Percentiles rank a stretch among this genome's conserved stretches.
Conservation (phyloP, 1,139 yeast genomes). For the Yarrowia galli region DNA sequence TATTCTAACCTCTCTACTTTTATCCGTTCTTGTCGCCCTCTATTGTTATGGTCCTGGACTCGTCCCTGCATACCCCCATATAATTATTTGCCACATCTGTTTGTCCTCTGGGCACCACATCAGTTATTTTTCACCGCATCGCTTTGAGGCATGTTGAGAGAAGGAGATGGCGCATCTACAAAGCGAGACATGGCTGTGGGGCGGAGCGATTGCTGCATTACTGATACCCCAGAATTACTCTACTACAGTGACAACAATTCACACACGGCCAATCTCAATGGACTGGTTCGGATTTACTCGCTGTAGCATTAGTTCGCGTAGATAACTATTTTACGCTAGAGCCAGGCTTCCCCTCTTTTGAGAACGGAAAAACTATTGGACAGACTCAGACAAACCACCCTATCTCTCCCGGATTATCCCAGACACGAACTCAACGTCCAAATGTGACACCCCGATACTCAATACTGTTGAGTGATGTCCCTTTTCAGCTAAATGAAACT, state of each 20-base stretch:
- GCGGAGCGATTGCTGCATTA: not conserved
- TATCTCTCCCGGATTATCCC: not conserved
- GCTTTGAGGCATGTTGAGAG: slow-evolving; percentile 7
- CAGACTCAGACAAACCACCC: not conserved
- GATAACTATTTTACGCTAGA: not conserved
- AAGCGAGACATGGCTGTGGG: not conserved
- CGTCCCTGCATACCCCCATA: slow-evolving; percentile 20
- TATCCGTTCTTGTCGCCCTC: not conserved
- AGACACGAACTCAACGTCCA: not conserved
- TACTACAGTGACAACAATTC: too few relatives aligned
- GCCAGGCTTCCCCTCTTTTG: not conserved
- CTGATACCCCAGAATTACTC: too few relatives aligned
- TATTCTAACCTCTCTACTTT: not conserved
- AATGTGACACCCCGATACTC: not conserved
- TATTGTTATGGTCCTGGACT: not conserved
- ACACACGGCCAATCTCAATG: too few relatives aligned
- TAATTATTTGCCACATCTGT: not conserved
- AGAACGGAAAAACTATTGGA: not conserved
- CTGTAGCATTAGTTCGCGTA: not conserved
- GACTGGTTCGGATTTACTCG: too few relatives aligned
- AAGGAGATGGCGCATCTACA: not conserved
- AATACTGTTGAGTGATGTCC: slow-evolving; percentile 7
- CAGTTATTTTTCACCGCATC: not conserved
- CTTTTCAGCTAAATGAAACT: not conserved
- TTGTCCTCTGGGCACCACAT: too few relatives aligned